These are phyloP conservation scores for Silene vulgaris DNA, from an alignment of 179 eudicot genomes.

Conservation along the genomic window DNA sequence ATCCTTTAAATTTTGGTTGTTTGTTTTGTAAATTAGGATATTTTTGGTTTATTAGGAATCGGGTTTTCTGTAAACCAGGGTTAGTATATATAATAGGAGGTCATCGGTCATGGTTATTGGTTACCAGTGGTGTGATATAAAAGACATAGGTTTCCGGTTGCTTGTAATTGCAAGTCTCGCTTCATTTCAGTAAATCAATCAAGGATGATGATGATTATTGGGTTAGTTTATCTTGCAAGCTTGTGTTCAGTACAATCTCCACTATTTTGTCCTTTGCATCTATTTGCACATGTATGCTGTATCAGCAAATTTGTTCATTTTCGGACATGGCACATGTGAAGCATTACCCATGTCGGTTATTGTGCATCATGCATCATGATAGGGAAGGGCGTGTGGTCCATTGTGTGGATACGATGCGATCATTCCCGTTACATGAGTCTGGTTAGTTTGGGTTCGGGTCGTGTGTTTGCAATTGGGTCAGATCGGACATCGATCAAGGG, in stretches of 20 bases:
- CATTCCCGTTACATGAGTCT: too few species aligned
- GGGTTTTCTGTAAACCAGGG: not conserved
- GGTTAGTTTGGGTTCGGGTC: too few species aligned
- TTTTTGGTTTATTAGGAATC: slow-evolving; percentile 2
- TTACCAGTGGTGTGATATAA: not conserved
- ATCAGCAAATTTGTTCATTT: not conserved
- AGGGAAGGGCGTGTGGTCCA: too few species aligned
- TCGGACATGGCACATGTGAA: not conserved
- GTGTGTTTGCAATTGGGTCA: too few species aligned
- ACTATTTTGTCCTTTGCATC: too few species aligned
- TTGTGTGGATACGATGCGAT: too few species aligned
- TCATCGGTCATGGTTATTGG: not conserved
- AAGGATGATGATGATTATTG: not conserved
- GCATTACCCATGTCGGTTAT: not conserved
- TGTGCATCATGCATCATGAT: too few species aligned
- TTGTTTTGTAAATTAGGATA: slow-evolving; percentile 2
- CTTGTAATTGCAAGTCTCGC: too few species aligned
- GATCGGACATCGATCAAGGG: too few species aligned
- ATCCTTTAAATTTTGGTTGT: not conserved
- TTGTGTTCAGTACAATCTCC: too few species aligned
- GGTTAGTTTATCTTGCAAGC: not conserved
- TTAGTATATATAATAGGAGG: not conserved
- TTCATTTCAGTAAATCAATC: not conserved
- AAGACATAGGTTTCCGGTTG: not conserved
- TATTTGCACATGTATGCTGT: not conserved